Percentiles rank a stretch among this genome's conserved stretches.
These are phyloP conservation scores for Thelonectria blattea DNA, from an alignment of 2,329 filamentous ascomycete genomes.

Conservation along the genomic window DNA sequence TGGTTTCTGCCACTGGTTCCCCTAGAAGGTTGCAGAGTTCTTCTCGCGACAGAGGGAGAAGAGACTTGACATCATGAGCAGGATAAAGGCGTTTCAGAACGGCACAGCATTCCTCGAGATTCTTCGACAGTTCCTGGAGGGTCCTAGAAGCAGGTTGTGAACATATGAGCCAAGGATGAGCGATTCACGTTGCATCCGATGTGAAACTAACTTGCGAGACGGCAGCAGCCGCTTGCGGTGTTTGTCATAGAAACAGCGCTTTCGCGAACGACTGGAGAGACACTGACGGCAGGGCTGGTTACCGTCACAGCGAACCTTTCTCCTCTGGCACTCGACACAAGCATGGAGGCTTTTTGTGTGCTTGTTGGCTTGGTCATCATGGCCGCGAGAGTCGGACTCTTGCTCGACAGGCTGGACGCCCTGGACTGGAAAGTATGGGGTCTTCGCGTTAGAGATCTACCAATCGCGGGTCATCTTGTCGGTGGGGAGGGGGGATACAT, in stretches of 20 bases:
- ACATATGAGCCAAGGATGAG: background rate
- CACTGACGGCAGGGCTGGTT: conserved; percentile 10
- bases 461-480: background rate
- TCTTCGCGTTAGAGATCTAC: no score
- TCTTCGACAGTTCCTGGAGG: conserved; percentile 3
- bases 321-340: conserved; percentile 12
- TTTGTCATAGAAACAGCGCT: conserved; percentile 11
- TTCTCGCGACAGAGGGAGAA: conserved; percentile 5
- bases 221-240: conserved; percentile 12
- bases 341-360: conserved; percentile 2
- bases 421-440: background rate
- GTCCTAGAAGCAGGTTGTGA: background rate
- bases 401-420: background rate
- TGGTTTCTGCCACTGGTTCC: background rate
- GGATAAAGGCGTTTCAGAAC: conserved; percentile 9
- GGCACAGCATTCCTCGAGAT: conserved; percentile 4
- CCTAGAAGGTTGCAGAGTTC: background rate
- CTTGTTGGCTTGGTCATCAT: background rate
- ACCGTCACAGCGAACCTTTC: conserved; percentile 15
- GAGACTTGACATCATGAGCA: background rate
- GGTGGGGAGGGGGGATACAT: background rate
- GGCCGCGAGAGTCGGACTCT: background rate
- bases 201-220: conserved; percentile 8
- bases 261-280: conserved; percentile 7
- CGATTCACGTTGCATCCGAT: background rate